These are phyloP conservation scores for Talaromyces pinophilus DNA, from an alignment of 2,329 filamentous ascomycete species.

Conservation along the genomic window DNA sequence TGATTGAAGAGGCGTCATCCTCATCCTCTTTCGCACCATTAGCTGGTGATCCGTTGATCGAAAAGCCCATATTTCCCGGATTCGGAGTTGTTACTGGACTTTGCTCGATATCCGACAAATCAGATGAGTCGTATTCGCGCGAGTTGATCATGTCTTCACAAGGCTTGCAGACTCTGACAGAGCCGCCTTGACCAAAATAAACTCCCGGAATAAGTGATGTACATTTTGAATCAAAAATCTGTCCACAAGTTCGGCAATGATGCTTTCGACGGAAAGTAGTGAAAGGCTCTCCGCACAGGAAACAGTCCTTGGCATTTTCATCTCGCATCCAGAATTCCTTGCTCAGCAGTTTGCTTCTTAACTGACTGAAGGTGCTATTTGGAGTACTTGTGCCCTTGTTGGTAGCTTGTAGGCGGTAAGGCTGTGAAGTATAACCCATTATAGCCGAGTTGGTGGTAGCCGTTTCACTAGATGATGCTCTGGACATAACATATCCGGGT, in stretches of 20 bases:
- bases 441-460: conserved; percentile 47
- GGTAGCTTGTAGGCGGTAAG: conserved; percentile 27
- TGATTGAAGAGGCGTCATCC: conserved; percentile 49
- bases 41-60: conserved; percentile 52
- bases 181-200: conserved; percentile 82
- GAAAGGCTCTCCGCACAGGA: conserved; percentile 85
- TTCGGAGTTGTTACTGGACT: conserved; percentile 63
- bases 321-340: conserved; percentile 99
- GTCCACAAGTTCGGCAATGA: conserved; percentile 92
- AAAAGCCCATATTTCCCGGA: conserved; percentile 49
- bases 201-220: conserved; percentile 86
- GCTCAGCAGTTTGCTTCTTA: conserved; percentile 83
- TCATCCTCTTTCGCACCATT: conserved; percentile 48
- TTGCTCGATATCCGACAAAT: conserved; percentile 73
- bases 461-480: conserved; percentile 45
- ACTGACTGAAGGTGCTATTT: conserved; percentile 55
- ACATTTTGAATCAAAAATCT: conserved; percentile 97
- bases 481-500: conserved; percentile 46
- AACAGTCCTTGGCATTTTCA: conserved; percentile 96
- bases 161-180: conserved; percentile 85
- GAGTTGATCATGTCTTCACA: conserved; percentile 90
- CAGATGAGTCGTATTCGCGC: conserved; percentile 86
- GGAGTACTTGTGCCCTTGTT: conserved; percentile 27
- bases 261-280: conserved; percentile 94
- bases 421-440: conserved; percentile 28